Conservation (phyloP, 306 rosid genomes). For the Sicyos edulis region DNA sequence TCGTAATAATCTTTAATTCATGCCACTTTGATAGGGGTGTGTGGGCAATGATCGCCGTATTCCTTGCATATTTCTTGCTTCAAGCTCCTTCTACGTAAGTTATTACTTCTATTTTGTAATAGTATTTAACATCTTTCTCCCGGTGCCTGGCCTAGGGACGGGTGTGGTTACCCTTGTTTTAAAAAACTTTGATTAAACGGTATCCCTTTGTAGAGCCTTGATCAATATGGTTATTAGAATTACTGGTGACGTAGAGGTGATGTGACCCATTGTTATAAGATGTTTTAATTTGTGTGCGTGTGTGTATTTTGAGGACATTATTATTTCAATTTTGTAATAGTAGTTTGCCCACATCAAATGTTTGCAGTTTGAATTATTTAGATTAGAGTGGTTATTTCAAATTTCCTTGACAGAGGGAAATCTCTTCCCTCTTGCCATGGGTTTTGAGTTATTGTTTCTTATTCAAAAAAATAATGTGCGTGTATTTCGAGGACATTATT, state of each 20-base stretch:
- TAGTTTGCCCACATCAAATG: neutral
- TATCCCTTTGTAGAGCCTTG: neutral
- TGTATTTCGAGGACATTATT: slow-evolving; percentile 9
- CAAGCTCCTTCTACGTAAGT: slow-evolving; percentile 99
- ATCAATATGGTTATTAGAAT: neutral
- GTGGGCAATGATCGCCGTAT: slow-evolving; percentile 97
- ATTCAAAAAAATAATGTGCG: neutral
- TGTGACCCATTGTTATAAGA: neutral
- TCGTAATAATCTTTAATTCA: neutral
- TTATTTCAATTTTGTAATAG: no score
- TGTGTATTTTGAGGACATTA: no score
- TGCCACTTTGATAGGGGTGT: slow-evolving; percentile 65
- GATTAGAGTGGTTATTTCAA: neutral
- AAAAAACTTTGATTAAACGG: no score
- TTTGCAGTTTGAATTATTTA: neutral
- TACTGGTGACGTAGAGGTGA: neutral
- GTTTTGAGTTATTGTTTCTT: neutral
- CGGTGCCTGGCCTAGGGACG: no score
- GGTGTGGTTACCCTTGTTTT: no score
- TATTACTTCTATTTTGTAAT: neutral
- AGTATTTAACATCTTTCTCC: no score
- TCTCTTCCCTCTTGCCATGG: neutral
- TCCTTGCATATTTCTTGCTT: slow-evolving; percentile 91
- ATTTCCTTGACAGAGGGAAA: neutral
- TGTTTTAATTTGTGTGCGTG: neutral